Percentiles rank a stretch among this genome's conserved stretches.
Conservation (phyloP, 306 rosid species). For the Mucuna pruriens region DNA sequence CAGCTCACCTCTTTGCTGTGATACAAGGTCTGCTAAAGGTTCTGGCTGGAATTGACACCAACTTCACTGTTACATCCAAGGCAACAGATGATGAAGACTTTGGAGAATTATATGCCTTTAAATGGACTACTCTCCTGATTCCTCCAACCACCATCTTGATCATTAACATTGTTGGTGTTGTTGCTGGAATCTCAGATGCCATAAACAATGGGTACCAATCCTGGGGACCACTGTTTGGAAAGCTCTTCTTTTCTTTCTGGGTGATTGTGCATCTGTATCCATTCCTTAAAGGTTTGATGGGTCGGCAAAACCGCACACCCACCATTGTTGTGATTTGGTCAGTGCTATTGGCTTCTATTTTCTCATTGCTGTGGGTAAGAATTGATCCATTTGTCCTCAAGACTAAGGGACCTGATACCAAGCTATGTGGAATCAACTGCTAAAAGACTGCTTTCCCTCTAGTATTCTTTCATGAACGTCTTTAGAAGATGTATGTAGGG, state of each 20-base stretch:
- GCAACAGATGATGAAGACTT: constrained; percentile 86
- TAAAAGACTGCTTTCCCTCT: constrained; percentile 38
- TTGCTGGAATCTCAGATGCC: constrained; percentile 92
- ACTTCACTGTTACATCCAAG: constrained; percentile 84
- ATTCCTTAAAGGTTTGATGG: constrained; percentile 94
- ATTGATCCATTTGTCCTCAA: constrained; percentile 82
- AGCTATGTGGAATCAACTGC: constrained; percentile 86
- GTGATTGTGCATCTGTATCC: constrained; percentile 90
- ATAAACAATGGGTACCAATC: constrained; percentile 85
- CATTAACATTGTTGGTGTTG: constrained; percentile 87
- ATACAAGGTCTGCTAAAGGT: constrained; percentile 87
- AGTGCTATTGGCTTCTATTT: constrained; percentile 84
- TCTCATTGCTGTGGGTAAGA: constrained; percentile 92
- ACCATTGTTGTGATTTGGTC: constrained; percentile 94
- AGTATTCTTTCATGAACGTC: constrained; percentile 47
- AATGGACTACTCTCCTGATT: constrained; percentile 86
- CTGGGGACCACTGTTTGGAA: constrained; percentile 90
- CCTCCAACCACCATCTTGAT: constrained; percentile 86
- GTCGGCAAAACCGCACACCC: constrained; percentile 89
- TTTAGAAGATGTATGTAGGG: constrained; percentile 44
- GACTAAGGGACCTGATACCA: constrained; percentile 82
- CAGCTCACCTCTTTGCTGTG: constrained; percentile 86
- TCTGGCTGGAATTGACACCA: constrained; percentile 79
- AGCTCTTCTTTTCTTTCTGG: constrained; percentile 92
- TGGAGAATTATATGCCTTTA: constrained; percentile 72